phyloP scores from a whole-genome alignment of 352 stramenopile species.

The Globisporangium middletonii region DNA sequence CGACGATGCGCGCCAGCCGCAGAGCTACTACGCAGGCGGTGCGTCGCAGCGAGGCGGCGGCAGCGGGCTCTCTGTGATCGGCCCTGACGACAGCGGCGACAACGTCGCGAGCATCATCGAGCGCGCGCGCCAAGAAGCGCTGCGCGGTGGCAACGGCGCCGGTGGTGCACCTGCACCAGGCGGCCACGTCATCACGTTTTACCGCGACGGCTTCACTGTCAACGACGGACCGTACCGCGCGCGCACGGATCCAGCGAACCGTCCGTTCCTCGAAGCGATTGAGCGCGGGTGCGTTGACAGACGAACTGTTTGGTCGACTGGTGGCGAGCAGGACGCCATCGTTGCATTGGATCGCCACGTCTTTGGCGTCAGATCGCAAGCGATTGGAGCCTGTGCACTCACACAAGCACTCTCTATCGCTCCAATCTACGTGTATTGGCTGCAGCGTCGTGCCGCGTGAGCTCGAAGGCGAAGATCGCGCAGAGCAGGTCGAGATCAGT shows the following conservation, averaged over 20 bases:
- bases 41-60: slow-evolving; percentile 61
- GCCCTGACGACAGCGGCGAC: slow-evolving; percentile 30
- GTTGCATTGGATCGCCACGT: too few species aligned
- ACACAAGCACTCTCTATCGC: background rate
- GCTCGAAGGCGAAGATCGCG: slow-evolving; percentile 61
- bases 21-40: slow-evolving; percentile 59
- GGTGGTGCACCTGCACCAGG: slow-evolving; percentile 5
- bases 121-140: slow-evolving; percentile 66
- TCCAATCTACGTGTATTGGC: slow-evolving; percentile 2
- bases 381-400: background rate
- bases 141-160: slow-evolving; percentile 15
- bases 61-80: slow-evolving; percentile 72
- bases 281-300: slow-evolving; percentile 40
- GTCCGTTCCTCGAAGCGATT: slow-evolving; percentile 76
- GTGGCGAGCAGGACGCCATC: background rate
- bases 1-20: slow-evolving; percentile 37
- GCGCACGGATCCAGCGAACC: slow-evolving; percentile 63
- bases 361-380: too few species aligned
- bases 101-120: slow-evolving; percentile 78
- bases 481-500: slow-evolving; percentile 71
- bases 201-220: slow-evolving; percentile 81
- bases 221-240: slow-evolving; percentile 72
- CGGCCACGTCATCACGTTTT: slow-evolving; percentile 80
- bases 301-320: background rate
- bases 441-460: slow-evolving; percentile 62